Evolutionary conservation across 768 basidiomycete species (phyloP).

Genomic region (Scleroderma bovista): DNA sequence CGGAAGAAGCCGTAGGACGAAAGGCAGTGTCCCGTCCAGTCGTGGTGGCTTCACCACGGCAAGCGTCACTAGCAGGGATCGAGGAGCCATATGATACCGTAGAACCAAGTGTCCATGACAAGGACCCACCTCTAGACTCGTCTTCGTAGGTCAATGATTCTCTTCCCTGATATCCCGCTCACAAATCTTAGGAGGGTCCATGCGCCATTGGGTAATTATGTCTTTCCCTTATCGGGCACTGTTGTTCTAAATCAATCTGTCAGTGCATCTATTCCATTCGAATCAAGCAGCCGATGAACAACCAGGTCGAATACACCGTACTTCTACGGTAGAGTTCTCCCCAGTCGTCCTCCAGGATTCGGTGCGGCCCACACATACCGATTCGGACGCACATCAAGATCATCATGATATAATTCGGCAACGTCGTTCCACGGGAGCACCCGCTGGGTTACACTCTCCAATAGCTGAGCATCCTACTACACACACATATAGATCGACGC

Average conservation of each 20-base stretch:
- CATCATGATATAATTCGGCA: slow-evolving; percentile 2
- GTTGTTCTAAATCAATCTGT: neutral
- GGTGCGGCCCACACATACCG: slow-evolving; percentile 12
- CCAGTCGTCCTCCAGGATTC: slow-evolving; percentile 26
- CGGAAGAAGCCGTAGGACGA: neutral
- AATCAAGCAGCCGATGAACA: slow-evolving; percentile 3
- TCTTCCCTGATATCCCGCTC: neutral
- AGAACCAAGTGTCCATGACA: no score
- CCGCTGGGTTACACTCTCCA: slow-evolving; percentile 8
- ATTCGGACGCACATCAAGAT: slow-evolving; percentile 2
- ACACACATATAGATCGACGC: slow-evolving; percentile 5
- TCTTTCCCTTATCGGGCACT: neutral
- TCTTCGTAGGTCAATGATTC: slow-evolving; percentile 7
- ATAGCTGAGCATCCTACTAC: slow-evolving; percentile 12
- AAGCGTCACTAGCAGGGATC: neutral
- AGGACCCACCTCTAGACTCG: no score
- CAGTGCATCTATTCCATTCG: neutral
- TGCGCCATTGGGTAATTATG: neutral
- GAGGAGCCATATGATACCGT: no score
- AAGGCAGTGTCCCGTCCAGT: neutral
- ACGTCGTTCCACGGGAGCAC: slow-evolving; percentile 8
- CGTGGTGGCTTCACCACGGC: neutral
- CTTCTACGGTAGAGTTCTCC: slow-evolving; percentile 51
- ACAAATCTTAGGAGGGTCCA: neutral
- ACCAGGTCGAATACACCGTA: slow-evolving; percentile 29